Evolutionary conservation across 75 land plant species (phyloP).

Genomic region (Cupressus sempervirens): DNA sequence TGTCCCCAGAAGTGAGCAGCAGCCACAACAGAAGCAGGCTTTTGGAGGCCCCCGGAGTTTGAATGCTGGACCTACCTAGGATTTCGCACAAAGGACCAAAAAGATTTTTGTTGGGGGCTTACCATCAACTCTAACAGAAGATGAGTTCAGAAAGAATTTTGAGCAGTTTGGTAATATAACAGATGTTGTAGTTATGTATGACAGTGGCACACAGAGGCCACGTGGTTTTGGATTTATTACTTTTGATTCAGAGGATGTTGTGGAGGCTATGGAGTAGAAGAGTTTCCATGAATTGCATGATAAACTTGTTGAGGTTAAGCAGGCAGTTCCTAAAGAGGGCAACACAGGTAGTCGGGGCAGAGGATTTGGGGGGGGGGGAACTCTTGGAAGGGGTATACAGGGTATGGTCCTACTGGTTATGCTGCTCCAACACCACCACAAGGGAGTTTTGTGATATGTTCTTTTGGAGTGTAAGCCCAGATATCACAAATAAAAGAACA

Average conservation of each 20-base stretch:
- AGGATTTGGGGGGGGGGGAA: constrained; percentile 18
- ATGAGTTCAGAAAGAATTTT: constrained; percentile 74
- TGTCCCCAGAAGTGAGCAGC: constrained; percentile 79
- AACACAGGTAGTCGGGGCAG: constrained; percentile 12
- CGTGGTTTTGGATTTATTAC: constrained; percentile 92
- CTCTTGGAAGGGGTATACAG: constrained; percentile 11
- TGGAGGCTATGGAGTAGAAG: constrained; percentile 72
- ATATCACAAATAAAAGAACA: too few species aligned
- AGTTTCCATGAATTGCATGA: constrained; percentile 79
- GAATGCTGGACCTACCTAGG: constrained; percentile 17
- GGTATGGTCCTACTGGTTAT: constrained; percentile 4
- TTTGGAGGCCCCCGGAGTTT: constrained; percentile 27
- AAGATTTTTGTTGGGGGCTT: constrained; percentile 91
- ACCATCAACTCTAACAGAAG: constrained; percentile 64
- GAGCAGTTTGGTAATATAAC: constrained; percentile 75
- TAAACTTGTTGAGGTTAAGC: constrained; percentile 79
- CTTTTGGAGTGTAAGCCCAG: too few species aligned
- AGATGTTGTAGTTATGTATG: constrained; percentile 91
- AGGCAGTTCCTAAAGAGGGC: constrained; percentile 72
- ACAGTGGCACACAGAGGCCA: constrained; percentile 72
- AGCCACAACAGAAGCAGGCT: constrained; percentile 13
- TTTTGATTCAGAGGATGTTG: constrained; percentile 85
- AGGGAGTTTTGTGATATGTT: background rate
- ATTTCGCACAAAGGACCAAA: constrained; percentile 43
- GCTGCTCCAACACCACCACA: background rate